Evolutionary conservation across 2,329 filamentous ascomycete genomes (phyloP), one percentile per base, ranked within the genome.

Genomic region (Thermothelomyces thermophilus): DNA sequence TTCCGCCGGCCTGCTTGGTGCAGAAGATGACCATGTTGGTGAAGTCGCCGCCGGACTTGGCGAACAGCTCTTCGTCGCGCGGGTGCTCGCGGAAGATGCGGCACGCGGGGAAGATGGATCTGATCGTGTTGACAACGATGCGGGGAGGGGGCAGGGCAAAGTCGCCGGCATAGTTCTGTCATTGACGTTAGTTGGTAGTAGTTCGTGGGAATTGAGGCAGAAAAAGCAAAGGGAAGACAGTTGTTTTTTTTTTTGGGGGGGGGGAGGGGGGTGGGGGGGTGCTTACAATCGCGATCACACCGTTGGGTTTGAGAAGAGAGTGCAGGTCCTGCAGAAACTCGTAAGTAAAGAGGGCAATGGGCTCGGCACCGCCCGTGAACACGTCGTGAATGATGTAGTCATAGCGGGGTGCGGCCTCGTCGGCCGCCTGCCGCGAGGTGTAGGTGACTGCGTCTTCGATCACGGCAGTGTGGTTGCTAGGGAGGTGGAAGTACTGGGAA

Each of bases 21-120:
- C 93, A 98, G 72, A 96, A 96, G 53, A 97, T 82, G 41, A 97
- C 87, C 79, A 97, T 89, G 72, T 98, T 98, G 64, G 90, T 88
- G 66, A 97, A 96, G 63, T 95, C 87, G 24, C 71, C 69, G 2
- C 72, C 73, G 16, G 72, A 67, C 36, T 70, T 63, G 31, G 73
- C 71, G 19, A 79, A 66, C 7, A 71, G 68, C 20, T 71, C 68
- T 1, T 69, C 67, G 4, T 79, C 71, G 2, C 74, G 69, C 3
- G 80, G 74, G 22, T 78, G 75, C 68, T 98, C 93, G 55, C 93
- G 84, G 77, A 90, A 98, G 60, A 95, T 81, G 53, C 90, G 87
- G 69, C 93, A 98, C 3, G 82, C 80, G n/a, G 88, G 86, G 68
- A 97, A 98, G 50, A 93, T 82, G 24, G 79, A 68, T 55, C 76